Percentiles rank a stretch among this genome's conserved stretches.
Evolutionary conservation across 139 green algal species (phyloP).

Genomic region (Mychonastes homosphaera): DNA sequence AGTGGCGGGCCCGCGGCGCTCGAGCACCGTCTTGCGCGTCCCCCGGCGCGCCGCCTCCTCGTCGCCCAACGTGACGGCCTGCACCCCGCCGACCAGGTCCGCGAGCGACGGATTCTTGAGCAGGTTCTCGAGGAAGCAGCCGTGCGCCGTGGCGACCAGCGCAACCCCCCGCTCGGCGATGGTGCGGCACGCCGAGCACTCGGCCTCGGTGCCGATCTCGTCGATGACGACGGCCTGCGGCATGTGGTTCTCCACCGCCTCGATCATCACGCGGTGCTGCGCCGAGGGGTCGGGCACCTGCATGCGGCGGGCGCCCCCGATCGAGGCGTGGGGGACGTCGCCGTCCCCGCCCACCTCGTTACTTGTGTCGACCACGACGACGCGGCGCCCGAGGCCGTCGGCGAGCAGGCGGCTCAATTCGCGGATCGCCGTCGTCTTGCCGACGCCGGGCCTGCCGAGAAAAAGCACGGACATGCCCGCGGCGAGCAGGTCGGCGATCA

Average conservation of each 20-base stretch:
- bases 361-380: constrained; percentile 82
- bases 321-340: constrained; percentile 88
- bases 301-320: constrained; percentile 86
- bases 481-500: constrained; percentile 84
- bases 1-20: constrained; percentile 79
- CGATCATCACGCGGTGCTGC: constrained; percentile 92
- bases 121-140: constrained; percentile 91
- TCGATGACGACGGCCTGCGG: constrained; percentile 88
- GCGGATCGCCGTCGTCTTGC: constrained; percentile 90
- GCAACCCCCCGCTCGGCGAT: constrained; percentile 91
- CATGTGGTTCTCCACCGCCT: constrained; percentile 98
- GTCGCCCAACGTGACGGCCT: constrained; percentile 45
- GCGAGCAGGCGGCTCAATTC: constrained; percentile 83
- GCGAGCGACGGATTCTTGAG: constrained; percentile 86
- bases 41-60: constrained; percentile 73
- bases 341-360: constrained; percentile 94
- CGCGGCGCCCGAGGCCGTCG: constrained; percentile 63
- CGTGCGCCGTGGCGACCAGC: constrained; percentile 92
- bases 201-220: constrained; percentile 91
- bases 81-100: constrained; percentile 35
- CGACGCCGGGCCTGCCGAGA: constrained; percentile 76
- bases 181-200: constrained; percentile 91
- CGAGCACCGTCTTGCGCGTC: constrained; percentile 83
- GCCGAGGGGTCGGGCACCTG: constrained; percentile 76
- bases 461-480: constrained; percentile 67